phyloP scores from a whole-genome alignment of 805 yeast genomes.

The Tetrapisispora nanseiensis region DNA sequence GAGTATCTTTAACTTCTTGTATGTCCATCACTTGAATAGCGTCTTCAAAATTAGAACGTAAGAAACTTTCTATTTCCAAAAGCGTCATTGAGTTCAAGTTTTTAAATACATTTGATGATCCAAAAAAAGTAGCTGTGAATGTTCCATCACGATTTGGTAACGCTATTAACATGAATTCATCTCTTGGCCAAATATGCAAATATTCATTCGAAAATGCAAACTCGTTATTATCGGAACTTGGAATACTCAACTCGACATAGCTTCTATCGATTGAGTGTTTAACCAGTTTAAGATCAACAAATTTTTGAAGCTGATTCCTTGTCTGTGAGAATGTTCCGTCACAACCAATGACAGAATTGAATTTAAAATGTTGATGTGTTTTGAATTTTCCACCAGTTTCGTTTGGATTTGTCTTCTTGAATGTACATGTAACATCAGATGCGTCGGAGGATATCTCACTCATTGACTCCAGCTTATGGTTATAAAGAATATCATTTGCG shows the following conservation, averaged over 20 bases:
- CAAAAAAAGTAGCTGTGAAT: conserved; percentile 83
- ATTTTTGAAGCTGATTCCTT: conserved; percentile 57
- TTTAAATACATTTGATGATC: conserved; percentile 63
- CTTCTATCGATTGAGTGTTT: conserved; percentile 39
- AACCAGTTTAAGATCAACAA: background rate
- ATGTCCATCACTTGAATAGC: conserved; percentile 61
- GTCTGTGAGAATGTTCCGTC: conserved; percentile 80
- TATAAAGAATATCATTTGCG: background rate
- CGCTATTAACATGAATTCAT: conserved; percentile 80
- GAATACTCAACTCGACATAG: conserved; percentile 71
- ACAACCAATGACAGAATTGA: conserved; percentile 66
- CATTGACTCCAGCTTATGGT: background rate
- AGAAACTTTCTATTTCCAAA: conserved; percentile 40
- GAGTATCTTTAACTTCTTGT: conserved; percentile 40
- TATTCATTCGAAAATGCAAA: conserved; percentile 62
- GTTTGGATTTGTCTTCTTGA: background rate
- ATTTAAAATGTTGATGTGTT: conserved; percentile 14
- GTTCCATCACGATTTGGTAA: conserved; percentile 78
- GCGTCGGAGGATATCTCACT: background rate
- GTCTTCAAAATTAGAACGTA: conserved; percentile 57
- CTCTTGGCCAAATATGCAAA: conserved; percentile 89
- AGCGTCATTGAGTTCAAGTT: conserved; percentile 34
- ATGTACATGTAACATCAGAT: background rate
- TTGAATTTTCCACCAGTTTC: conserved; percentile 9
- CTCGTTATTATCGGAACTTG: conserved; percentile 38